phyloP scores from a whole-genome alignment of 495 filamentous ascomycete species.

The Penicillium odoratum region DNA sequence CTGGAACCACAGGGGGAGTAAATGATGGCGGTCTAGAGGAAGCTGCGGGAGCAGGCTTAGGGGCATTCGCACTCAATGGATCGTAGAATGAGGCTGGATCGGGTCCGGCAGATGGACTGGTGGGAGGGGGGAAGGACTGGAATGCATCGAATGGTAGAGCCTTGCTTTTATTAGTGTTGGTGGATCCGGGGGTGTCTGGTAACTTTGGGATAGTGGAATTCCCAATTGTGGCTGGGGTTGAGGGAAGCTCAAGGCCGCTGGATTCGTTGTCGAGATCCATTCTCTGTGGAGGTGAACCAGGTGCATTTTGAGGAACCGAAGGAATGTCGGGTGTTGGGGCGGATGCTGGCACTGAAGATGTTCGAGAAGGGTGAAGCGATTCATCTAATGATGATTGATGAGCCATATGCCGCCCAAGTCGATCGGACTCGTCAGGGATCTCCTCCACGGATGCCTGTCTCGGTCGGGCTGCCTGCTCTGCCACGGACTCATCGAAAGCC shows the following conservation, averaged over 20 bases:
- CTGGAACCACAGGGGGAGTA: constrained; percentile 19
- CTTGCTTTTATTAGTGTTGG: constrained; percentile 11
- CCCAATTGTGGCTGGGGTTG: constrained; percentile 37
- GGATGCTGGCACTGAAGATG: constrained; percentile 40
- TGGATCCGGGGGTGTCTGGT: constrained; percentile 39
- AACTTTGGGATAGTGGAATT: constrained; percentile 31
- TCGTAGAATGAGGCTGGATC: constrained; percentile 38
- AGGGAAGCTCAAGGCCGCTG: constrained; percentile 39
- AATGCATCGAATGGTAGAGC: constrained; percentile 31
- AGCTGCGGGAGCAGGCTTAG: constrained; percentile 26
- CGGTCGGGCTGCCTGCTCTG: constrained; percentile 38
- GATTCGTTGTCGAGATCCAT: constrained; percentile 23
- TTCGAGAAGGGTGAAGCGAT: constrained; percentile 52
- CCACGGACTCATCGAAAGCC: constrained; percentile 41
- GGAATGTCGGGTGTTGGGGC: constrained; percentile 28
- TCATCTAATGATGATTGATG: constrained; percentile 45
- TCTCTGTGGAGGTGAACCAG: constrained; percentile 16
- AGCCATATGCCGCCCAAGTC: constrained; percentile 34
- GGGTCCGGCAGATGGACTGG: constrained; percentile 28
- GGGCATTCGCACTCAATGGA: constrained; percentile 20
- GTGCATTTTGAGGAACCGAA: constrained; percentile 25
- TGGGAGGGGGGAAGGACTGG: constrained; percentile 48
- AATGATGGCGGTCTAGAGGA: constrained; percentile 21
- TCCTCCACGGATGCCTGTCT: constrained; percentile 61
- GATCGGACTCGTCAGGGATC: constrained; percentile 48